Conservation (phyloP, 352 stramenopile genomes). For the Paralagenidium karlingii region DNA sequence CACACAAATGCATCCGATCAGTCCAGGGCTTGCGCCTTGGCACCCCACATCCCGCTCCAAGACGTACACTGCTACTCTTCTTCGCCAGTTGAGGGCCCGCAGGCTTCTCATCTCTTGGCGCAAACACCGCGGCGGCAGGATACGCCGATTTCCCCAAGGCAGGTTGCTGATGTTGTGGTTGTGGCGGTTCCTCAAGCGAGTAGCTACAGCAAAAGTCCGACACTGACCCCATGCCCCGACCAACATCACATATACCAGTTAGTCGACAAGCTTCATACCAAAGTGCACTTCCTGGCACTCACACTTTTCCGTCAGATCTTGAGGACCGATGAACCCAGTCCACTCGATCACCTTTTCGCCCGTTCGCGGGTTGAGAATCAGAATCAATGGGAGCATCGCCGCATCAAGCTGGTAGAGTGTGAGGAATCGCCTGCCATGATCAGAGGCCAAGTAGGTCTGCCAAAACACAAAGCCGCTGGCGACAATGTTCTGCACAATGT, state of each 20-base stretch:
- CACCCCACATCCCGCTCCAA: background rate
- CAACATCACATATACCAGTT: background rate
- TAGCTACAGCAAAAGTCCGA: conserved; percentile 58
- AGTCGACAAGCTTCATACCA: background rate
- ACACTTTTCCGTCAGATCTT: conserved; percentile 67
- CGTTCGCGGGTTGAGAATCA: conserved; percentile 66
- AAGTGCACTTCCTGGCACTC: conserved; percentile 7
- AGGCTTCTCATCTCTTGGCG: background rate
- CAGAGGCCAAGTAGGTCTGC: conserved; percentile 77
- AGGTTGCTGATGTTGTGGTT: conserved; percentile 7
- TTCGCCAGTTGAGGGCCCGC: background rate
- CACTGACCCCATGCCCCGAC: conserved; percentile 12
- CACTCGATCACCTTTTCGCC: conserved; percentile 53
- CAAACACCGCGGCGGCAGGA: background rate
- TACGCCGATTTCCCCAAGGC: background rate
- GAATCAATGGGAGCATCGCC: conserved; percentile 47
- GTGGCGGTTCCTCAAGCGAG: conserved; percentile 13
- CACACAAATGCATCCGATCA: background rate
- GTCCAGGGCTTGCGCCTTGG: background rate
- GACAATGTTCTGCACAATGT: conserved; percentile 91
- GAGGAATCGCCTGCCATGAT: conserved; percentile 77
- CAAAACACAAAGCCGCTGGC: conserved; percentile 92
- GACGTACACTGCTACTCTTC: background rate
- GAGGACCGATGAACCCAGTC: conserved; percentile 53
- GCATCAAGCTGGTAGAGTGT: conserved; percentile 67